Base-by-base conservation (phyloP, 345 rosid species). In the Rubroshorea leprosula region DNA sequence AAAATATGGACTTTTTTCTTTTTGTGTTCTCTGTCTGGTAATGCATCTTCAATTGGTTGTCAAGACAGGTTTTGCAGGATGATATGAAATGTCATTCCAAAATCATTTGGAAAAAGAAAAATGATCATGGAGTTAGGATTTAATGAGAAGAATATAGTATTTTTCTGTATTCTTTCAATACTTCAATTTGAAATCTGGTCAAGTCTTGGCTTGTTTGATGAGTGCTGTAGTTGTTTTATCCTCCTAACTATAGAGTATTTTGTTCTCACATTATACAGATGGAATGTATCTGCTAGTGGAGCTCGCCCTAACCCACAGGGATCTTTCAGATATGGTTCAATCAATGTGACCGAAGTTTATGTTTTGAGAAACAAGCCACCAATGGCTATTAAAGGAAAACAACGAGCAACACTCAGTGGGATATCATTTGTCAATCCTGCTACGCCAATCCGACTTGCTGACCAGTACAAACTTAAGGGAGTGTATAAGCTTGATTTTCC, bases 251-350 rank as follows among this genome's bases (percentile, higher is more conserved):
- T 23, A n/a, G 56, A n/a, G n/a, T 23, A 31, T 61, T 68, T 18
- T 66, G 46, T 66, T 54, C 58, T 68, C 47, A n/a, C n/a, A 19
- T 71, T 61, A 18, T 76, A 75, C 75, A 92, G 97, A 57, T 93
- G 97, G 97, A 84, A 94, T 73, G 97, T 90, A 35, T 72, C 93
- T 54, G 99, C 99, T 0, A 94, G 99, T 48, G 97, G 99, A 51
- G 99, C 99, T 1, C 93, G 99, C 16, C 99, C 99, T 48, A 94
- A 94, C 55, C 96, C 97, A 2, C 96, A 93, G 63, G 99, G 99
- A 1, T 94, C 99, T 13, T 94, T 90, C 67, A 85, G 76, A 59
- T 94, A 94, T 44, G 99, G 99, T 19, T 80, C 97, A 9, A 94
- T 94, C 76, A 94, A 94, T 67, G 97, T 94, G 62, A 90, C 97